Evolutionary conservation across 371 early-diverging fungal species (phyloP).

Genomic region (Circinella minor): DNA sequence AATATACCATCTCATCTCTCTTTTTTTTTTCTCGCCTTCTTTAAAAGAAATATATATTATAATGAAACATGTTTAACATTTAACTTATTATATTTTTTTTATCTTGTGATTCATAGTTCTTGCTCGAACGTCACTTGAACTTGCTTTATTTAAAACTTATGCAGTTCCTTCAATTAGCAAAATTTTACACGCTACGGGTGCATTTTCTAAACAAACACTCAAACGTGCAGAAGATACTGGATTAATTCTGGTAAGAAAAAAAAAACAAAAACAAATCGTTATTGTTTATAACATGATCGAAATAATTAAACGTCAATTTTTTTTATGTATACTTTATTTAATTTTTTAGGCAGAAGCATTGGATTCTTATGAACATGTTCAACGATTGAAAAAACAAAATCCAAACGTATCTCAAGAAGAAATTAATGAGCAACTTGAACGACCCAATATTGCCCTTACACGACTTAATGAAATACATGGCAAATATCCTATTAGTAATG

Average conservation of each 20-base stretch:
- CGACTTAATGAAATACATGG: conserved; percentile 59
- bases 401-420: background rate
- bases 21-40: background rate
- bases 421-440: conserved; percentile 31
- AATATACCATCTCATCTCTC: background rate
- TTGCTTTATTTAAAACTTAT: conserved; percentile 58
- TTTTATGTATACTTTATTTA: background rate
- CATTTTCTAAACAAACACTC: conserved; percentile 36
- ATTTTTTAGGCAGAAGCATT: conserved; percentile 7
- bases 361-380: conserved; percentile 16
- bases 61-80: no score
- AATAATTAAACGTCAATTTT: no score
- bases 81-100: background rate
- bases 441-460: conserved; percentile 33
- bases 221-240: conserved; percentile 57
- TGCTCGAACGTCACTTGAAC: conserved; percentile 35
- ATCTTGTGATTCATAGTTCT: background rate
- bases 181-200: conserved; percentile 47
- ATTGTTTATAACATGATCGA: background rate
- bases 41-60: background rate
- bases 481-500: conserved; percentile 53
- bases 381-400: conserved; percentile 2
- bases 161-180: conserved; percentile 56
- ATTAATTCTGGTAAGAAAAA: conserved; percentile 29
- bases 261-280: no score